Evolutionary conservation across 176 grass and related monocot species (phyloP), one percentile per base, ranked within the genome.

Genomic region (Bothriochloa decipiens): DNA sequence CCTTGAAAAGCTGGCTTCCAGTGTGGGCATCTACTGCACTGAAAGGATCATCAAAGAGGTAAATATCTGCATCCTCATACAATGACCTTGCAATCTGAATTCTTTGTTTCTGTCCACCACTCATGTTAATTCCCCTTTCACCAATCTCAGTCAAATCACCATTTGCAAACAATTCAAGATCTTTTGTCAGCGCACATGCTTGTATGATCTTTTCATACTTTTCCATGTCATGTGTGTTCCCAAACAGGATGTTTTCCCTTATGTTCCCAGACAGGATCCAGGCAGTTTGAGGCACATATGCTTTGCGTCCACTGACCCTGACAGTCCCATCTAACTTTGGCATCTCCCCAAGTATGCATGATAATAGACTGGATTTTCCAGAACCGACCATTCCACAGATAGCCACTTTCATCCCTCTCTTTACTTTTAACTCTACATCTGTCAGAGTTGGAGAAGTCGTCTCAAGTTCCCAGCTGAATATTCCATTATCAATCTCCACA

Each of bases 121-220:
- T 99, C 96, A 99, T 94, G 65, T 99, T 99, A 90, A 99, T 99
- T 73, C 96, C 96, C 87, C 96, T 99, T 88, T 99, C 96, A 73
- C 96, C 96, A 82, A 99, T 99, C 91, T 99, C 96, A 79, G 96
- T 99, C 43, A 96, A 81, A 71, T 99, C 96, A 62, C 93, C 91
- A 87, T 94, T 96, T 41, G 96, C 86, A 87, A 99, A 96, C 57
- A 99, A 79, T 39, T 99, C 96, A 40, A 99, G 75, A 75, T 99
- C 96, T 84, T 96, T 99, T 46, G 72, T 88, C 37, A 99, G 40
- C 11, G 91, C 81, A 69, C 96, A 99, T 55, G 93, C 89, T 81
- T 96, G 77, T 90, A 99, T 95, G 80, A 84, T 89, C 11, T 90
- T 87, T 81, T 94, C 70, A 73, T 99, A 99, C 52, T 92, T 91